Conservation (phyloP, 1,284 basidiomycete genomes). For the Papiliotrema nemorosa region DNA sequence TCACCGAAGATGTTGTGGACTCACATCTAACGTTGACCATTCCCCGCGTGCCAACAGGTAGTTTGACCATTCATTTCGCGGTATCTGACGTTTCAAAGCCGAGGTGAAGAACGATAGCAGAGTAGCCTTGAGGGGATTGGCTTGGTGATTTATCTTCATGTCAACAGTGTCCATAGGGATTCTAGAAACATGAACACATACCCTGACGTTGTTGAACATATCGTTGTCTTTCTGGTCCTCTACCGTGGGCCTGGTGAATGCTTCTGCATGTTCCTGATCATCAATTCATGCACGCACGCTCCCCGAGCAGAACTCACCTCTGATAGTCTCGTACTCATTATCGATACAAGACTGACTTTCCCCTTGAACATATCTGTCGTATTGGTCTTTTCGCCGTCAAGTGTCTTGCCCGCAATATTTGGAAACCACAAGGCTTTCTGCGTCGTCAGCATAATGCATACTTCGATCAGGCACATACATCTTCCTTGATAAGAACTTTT, state of each 20-base stretch:
- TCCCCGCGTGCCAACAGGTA: slow-evolving; percentile 67
- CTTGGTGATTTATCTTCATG: slow-evolving; percentile 76
- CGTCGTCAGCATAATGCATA: slow-evolving; percentile 1
- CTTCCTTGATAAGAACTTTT: slow-evolving; percentile 78
- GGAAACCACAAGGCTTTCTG: slow-evolving; percentile 90
- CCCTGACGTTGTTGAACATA: slow-evolving; percentile 70
- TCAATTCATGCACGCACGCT: background rate
- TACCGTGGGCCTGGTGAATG: slow-evolving; percentile 66
- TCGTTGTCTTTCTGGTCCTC: slow-evolving; percentile 61
- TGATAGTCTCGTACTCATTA: slow-evolving; percentile 78
- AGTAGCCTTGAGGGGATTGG: slow-evolving; percentile 83
- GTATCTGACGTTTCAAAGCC: slow-evolving; percentile 65
- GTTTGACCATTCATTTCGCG: slow-evolving; percentile 63
- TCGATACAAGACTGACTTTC: slow-evolving; percentile 72
- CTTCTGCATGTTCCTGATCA: slow-evolving; percentile 70
- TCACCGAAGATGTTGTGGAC: slow-evolving; percentile 9
- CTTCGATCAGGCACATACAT: slow-evolving; percentile 57
- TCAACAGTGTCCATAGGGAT: background rate
- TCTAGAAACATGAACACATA: slow-evolving; percentile 21
- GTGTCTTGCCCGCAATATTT: slow-evolving; percentile 70
- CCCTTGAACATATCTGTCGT: slow-evolving; percentile 75
- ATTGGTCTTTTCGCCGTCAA: slow-evolving; percentile 61
- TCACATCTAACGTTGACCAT: slow-evolving; percentile 44
- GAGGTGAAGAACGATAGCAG: slow-evolving; percentile 78
- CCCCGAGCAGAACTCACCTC: slow-evolving; percentile 57